Percentiles rank a stretch among this genome's conserved stretches.
These are phyloP conservation scores for Colletotrichum eleusines DNA, from an alignment of 2,329 filamentous ascomycete genomes.

Conservation along the genomic window DNA sequence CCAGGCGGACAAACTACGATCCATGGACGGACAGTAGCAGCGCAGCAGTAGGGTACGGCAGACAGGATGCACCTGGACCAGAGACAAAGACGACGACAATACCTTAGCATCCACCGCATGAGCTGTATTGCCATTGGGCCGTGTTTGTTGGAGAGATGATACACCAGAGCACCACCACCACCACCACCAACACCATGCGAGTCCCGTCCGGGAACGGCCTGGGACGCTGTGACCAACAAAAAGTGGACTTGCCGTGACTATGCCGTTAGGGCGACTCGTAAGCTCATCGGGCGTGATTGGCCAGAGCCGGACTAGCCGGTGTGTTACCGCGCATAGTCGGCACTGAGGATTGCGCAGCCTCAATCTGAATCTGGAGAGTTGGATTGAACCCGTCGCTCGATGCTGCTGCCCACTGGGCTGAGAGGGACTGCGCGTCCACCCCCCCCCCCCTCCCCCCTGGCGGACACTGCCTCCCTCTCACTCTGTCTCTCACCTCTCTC, in stretches of 20 bases:
- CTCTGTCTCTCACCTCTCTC: background rate
- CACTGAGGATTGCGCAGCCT: constrained; percentile 36
- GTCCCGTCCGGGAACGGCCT: background rate
- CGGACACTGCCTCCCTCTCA: constrained; percentile 1
- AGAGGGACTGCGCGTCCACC: constrained; percentile 10
- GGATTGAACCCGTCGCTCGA: too few relatives aligned
- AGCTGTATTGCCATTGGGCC: constrained; percentile 1
- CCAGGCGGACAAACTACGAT: too few relatives aligned
- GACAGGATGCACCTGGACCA: background rate
- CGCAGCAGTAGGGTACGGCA: background rate
- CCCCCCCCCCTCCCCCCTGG: background rate
- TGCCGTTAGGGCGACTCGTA: constrained; percentile 50
- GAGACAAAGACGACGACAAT: background rate
- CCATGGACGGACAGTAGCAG: too few relatives aligned
- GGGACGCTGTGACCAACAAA: background rate
- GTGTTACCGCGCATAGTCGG: background rate
- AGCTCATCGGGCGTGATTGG: constrained; percentile 51
- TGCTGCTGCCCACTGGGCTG: too few relatives aligned
- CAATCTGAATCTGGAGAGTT: background rate
- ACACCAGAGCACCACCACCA: too few relatives aligned
- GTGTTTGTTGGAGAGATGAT: too few relatives aligned
- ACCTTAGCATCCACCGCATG: constrained; percentile 1
- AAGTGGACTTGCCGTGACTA: background rate
- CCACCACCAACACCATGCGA: background rate
- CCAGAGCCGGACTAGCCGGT: constrained; percentile 4